Evolutionary conservation across 2,329 filamentous ascomycete genomes (phyloP), one percentile per base, ranked within the genome.

Genomic region (Periconia macrospinosa): DNA sequence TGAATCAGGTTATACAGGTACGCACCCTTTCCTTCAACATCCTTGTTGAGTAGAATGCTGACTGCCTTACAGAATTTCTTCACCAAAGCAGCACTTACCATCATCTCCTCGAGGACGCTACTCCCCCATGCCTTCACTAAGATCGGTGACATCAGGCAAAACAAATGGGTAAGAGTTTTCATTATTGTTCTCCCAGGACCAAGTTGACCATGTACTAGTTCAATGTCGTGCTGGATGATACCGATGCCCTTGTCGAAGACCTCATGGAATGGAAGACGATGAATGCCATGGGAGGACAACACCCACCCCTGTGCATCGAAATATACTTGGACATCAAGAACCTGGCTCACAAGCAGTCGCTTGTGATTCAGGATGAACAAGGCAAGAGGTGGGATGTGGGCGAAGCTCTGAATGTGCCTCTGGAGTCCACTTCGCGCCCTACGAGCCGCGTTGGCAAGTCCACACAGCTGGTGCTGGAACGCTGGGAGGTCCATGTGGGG

Each of bases 1-100:
- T 97, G 63, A 94, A 95, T 73, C 92, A 96, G 77, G 94, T 97
- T 68, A 87, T 97, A 66, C 91, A 94, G 83, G 92, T 95, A 78
- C 57, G 77, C 66, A 56, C 41, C 23, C n/a, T 41, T 45, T 37
- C 45, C 37, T 33, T 3, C 35, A 37, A 10, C 48, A 15, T 42
- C 41, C 9, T 11, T 47, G 17, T n/a, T 5, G 23, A 37, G 40
- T 27, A 27, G 14, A 50, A 46, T 69, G 30, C 68, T 74, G 52
- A 74, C 57, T 30, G 55, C 47, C 44, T 30, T 41, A 14, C 67
- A 97, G 92, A 96, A 97, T 72, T 94, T 96, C 75, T 90, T 92
- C 72, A 87, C 86, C 62, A 97, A 97, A 78, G 88, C 90, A 35
- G 91, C 92, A 40, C 83, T 94, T 48, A 84, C 94, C 47, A 87